Evolutionary conservation across 108 stramenopile genomes (phyloP).

Genomic region (Conticribra guillardii): DNA sequence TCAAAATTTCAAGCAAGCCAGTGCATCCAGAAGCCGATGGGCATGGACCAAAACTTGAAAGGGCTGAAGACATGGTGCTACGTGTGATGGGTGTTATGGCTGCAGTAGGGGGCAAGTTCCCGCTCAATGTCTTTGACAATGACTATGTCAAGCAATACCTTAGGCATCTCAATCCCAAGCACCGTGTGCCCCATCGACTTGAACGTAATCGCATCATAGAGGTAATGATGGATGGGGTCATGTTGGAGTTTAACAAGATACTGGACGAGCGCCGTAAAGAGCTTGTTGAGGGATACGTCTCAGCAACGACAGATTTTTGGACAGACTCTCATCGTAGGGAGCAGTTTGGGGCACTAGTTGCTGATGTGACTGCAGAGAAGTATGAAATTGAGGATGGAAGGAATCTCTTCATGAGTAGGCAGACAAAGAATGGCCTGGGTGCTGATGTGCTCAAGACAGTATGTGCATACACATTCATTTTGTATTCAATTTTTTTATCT

Average conservation of each 20-base stretch:
- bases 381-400: slow-evolving; percentile 4
- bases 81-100: slow-evolving; percentile 12
- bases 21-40: no score
- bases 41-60: slow-evolving; percentile 7
- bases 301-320: slow-evolving; percentile 20
- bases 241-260: slow-evolving; percentile 6
- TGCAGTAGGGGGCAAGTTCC: slow-evolving; percentile 6
- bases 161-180: slow-evolving; percentile 9
- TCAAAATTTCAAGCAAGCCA: no score
- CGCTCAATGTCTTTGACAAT: slow-evolving; percentile 19
- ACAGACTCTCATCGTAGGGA: slow-evolving; percentile 13
- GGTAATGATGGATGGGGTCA: slow-evolving; percentile 15
- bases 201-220: slow-evolving; percentile 17
- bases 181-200: slow-evolving; percentile 11
- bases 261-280: slow-evolving; percentile 5
- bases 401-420: neutral
- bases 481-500: neutral
- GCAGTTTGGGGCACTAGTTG: slow-evolving; percentile 15
- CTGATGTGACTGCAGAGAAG: slow-evolving; percentile 13
- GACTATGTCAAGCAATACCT: slow-evolving; percentile 1
- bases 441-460: neutral
- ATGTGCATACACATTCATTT: neutral
- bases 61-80: slow-evolving; percentile 15
- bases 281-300: slow-evolving; percentile 7
- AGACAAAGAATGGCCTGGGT: neutral